Evolutionary conservation across 495 filamentous ascomycete genomes (phyloP), one percentile per base, ranked within the genome.

Genomic region (Collariella sp.): DNA sequence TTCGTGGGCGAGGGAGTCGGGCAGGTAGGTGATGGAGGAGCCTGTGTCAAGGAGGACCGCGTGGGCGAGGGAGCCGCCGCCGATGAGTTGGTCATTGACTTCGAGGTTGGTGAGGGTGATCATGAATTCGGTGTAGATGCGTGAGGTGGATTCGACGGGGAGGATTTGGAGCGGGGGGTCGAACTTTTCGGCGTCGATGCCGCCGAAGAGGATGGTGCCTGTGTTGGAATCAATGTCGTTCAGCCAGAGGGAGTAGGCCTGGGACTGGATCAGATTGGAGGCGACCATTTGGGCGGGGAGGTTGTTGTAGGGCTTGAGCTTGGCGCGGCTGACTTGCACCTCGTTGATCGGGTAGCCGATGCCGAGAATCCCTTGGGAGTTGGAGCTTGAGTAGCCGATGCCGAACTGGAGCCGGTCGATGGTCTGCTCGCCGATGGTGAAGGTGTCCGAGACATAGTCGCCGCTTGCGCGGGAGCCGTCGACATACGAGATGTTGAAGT

Each of bases 401-500:
- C 91, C 93, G 66, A 97, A 93, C 66, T 96, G 89, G 39, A 96
- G 76, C 40, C 72, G 67, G 35, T 74, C 68, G 39, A 98, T 61
- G 13, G 64, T 80, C 36, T 73, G 66, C 23, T 74, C 76, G 1
- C 83, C 88, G 55, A 98, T 80, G 5, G 67, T 68, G 48, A 98
- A 68, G 1, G 78, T 86, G 64, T 98, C 93, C 2, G 79, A 83
- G 10, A 82, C 87, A 68, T 96, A 96, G 62, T 91, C 89, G 9
- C 93, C 93, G 6, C 66, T 60, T 0, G 91, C 88, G 34, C 82
- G 86, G 1, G 87, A 84, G 41, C 86, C 86, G 68, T 97, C 93
- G 23, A 88, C 87, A 64, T 98, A 98, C 9, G 82, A 82, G 53
- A 98, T 96, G 61, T 91, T 87, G 73, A 98, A 98, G 58, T 86